These are phyloP conservation scores for Crassisporium funariophilum DNA, from an alignment of 768 basidiomycete genomes.

Conservation along the genomic window DNA sequence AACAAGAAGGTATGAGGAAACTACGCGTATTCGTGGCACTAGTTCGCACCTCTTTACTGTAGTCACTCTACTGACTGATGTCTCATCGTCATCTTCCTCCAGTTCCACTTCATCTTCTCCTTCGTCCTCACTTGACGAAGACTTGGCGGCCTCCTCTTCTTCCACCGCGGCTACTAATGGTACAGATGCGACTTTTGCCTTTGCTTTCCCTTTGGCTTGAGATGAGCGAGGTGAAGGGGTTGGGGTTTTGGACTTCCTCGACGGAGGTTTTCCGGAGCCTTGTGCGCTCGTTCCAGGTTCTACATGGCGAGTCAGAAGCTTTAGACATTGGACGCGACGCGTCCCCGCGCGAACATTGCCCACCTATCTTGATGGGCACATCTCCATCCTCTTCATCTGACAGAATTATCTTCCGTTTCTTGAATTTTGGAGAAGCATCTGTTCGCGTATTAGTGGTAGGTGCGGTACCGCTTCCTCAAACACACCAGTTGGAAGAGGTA, in stretches of 20 bases:
- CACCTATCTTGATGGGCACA: slow-evolving; percentile 7
- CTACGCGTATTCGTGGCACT: background rate
- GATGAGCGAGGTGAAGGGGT: slow-evolving; percentile 7
- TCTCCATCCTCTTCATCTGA: slow-evolving; percentile 53
- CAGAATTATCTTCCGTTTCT: slow-evolving; percentile 54
- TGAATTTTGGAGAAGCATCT: slow-evolving; percentile 33
- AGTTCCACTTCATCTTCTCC: slow-evolving; percentile 29
- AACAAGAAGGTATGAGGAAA: slow-evolving; percentile 3
- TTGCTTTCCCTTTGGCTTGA: slow-evolving; percentile 15
- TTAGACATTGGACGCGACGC: too few relatives aligned
- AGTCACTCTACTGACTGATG: slow-evolving; percentile 32
- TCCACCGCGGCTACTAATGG: slow-evolving; percentile 14
- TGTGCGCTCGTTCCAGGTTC: background rate
- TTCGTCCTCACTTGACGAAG: slow-evolving; percentile 26
- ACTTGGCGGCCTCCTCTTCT: slow-evolving; percentile 23
- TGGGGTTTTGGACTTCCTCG: slow-evolving; percentile 3
- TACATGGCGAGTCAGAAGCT: background rate
- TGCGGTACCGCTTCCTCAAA: too few relatives aligned
- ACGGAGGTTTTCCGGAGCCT: slow-evolving; percentile 3
- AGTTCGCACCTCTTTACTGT: slow-evolving; percentile 63
- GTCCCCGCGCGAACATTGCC: too few relatives aligned
- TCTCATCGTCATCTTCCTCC: slow-evolving; percentile 37
- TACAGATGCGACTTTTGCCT: slow-evolving; percentile 12
- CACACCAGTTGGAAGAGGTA: slow-evolving; percentile 14
- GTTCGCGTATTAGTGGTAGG: background rate